These are phyloP conservation scores for Neurospora sp. DNA, from an alignment of 495 filamentous ascomycete species.

Conservation along the genomic window DNA sequence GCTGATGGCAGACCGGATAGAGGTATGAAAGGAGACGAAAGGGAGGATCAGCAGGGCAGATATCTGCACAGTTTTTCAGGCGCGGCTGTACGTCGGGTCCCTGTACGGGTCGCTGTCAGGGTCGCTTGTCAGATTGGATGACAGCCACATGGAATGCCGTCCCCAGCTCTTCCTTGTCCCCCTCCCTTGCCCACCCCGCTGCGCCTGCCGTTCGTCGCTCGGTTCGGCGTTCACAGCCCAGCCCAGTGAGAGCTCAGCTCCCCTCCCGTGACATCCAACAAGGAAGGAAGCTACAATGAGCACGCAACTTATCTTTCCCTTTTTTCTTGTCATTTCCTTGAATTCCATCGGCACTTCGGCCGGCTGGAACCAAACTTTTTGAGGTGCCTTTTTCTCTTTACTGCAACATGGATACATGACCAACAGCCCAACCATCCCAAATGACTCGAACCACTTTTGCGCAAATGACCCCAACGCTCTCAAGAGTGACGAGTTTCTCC, in stretches of 20 bases:
- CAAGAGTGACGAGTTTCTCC: neutral
- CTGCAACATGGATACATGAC: too few species aligned
- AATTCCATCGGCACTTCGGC: neutral
- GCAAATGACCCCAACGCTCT: neutral
- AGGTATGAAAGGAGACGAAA: neutral
- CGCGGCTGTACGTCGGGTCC: neutral
- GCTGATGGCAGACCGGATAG: neutral
- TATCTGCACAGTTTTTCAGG: neutral
- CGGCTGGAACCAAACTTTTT: neutral
- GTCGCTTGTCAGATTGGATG: neutral
- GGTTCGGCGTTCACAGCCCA: neutral
- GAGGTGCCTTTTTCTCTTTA: too few species aligned
- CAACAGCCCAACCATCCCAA: neutral
- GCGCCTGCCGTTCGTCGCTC: neutral
- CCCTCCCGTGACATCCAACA: neutral
- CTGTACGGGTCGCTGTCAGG: neutral
- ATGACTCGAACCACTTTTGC: neutral
- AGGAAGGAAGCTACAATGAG: neutral
- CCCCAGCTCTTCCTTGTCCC: neutral
- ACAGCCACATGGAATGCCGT: neutral
- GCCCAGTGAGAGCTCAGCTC: neutral
- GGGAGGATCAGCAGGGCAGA: neutral
- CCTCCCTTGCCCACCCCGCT: neutral
- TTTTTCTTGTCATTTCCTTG: neutral
- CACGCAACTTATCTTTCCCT: neutral